Base-by-base conservation (phyloP, 352 stramenopile genomes). In the Phytophthora colocasiae region DNA sequence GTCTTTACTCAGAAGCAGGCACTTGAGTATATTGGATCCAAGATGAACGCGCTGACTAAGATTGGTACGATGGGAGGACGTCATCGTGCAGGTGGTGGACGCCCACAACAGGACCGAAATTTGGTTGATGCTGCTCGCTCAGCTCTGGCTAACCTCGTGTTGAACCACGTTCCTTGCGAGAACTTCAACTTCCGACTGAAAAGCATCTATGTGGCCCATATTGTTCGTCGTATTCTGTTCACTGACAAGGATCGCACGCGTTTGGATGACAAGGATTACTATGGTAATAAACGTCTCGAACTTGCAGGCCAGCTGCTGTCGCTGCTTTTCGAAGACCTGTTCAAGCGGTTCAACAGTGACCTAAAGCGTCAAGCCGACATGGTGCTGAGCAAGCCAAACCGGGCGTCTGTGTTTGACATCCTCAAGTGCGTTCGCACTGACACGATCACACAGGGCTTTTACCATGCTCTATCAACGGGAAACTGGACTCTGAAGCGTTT, bases 401-500 rank as follows among this genome's bases (percentile, higher is more conserved):
- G 97, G 34, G 96, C 96, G n/a, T 92, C 97, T 19, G 92, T 98
- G 15, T 99, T 99, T 75, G 97, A 99, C 78, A 98, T 99, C 45
- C 85, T 99, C 58, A 99, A 99, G 74, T 97, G 87, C 58, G 98
- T 99, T 59, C 87, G 96, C 60, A 97, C 96, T 3, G 97, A 99
- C 71, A 99, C 97, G 5, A 99, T 99, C 84, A 99, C 97, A 14
- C 95, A 99, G 63, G 97, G 87, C 15, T 95, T 95, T 22, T 92
- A 91, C 58, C 83, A 96, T 56, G 85, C 85, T 6, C 69, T 95
- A 6, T 94, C 89, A 3, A 97, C 90, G 5, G 93, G 98, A 38
- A 99, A 99, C 81, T 99, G 98, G 98, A 98, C 98, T 29, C 80
- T 99, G 7, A 99, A 99, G 80, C 93, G 98, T 26, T 99, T 99